These are phyloP conservation scores for Graphilbum ipis-grandicollis DNA, from an alignment of 2,329 filamentous ascomycete genomes.

Conservation along the genomic window DNA sequence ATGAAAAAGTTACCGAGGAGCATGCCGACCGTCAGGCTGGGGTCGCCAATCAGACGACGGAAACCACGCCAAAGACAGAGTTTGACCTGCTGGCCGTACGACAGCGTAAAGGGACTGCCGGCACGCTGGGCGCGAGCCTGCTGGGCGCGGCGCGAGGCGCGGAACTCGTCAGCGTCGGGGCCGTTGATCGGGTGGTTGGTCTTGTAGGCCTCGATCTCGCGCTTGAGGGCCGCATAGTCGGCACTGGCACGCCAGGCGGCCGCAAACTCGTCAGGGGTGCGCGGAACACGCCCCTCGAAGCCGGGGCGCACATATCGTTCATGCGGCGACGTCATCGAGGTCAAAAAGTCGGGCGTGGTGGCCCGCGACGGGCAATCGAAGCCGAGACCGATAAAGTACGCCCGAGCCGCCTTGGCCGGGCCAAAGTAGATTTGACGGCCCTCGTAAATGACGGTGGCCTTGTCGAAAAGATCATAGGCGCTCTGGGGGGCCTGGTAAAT, in stretches of 20 bases:
- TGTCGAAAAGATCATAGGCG: slow-evolving; percentile 48
- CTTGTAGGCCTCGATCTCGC: slow-evolving; percentile 39
- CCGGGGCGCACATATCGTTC: slow-evolving; percentile 39
- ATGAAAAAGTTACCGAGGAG: slow-evolving; percentile 58
- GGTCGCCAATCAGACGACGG: slow-evolving; percentile 59
- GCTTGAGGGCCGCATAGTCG: slow-evolving; percentile 31
- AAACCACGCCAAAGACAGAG: slow-evolving; percentile 73
- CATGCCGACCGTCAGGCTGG: slow-evolving; percentile 51
- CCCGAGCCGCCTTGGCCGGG: slow-evolving; percentile 36
- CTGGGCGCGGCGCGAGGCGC: slow-evolving; percentile 32
- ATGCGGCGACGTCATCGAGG: slow-evolving; percentile 44
- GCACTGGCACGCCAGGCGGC: slow-evolving; percentile 37
- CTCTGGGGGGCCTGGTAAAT: slow-evolving; percentile 55
- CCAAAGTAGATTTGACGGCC: slow-evolving; percentile 48
- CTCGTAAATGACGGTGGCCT: slow-evolving; percentile 40
- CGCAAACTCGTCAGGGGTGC: slow-evolving; percentile 45
- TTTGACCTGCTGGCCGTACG: slow-evolving; percentile 54
- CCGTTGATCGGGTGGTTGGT: slow-evolving; percentile 32
- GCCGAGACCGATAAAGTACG: slow-evolving; percentile 50
- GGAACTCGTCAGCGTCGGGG: slow-evolving; percentile 38
- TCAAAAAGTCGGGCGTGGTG: slow-evolving; percentile 56
- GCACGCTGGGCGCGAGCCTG: slow-evolving; percentile 41
- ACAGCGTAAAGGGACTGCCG: slow-evolving; percentile 70
- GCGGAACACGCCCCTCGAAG: slow-evolving; percentile 36
- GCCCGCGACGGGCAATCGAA: slow-evolving; percentile 49